Evolutionary conservation across 106 monocot species (phyloP), one percentile per base, ranked within the genome.

Genomic region (Acanthochlamys bracteata): DNA sequence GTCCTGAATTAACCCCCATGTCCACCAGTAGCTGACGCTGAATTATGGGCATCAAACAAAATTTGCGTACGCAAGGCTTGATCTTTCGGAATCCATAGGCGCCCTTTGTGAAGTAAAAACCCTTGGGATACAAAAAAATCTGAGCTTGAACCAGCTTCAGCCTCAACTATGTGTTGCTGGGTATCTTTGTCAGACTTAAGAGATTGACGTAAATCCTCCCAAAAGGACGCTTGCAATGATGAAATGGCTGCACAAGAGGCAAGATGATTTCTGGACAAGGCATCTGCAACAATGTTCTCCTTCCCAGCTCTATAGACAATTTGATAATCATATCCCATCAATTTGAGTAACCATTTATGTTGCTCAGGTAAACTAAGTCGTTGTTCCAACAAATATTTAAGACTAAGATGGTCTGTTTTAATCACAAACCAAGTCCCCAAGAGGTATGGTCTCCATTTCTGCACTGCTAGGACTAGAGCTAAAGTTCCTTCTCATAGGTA

Each of bases 361-460:
- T 70, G 47, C 7, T 21, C 45, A 10, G 21, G 15, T 23, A 41
- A 42, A 16, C 33, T 24, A 24, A 70, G 27, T 7, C 8, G 8
- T 42, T 70, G 46, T 0, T 24, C 24, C 16, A 60, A 16, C 20
- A 61, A 19, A 16, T 70, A n/a, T 9, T 49, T 42, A 12, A 70
- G 25, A 27, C 70, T 70, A 14, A 17, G 7, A 39, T 70, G 69
- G 57, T 60, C 69, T n/a, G 45, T 70, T 19, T 45, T 25, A 17
- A 60, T 33, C 14, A 60, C 10, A 26, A 60, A 60, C 6, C 4
- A 4, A 10, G 10, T 21, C 14, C 60, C 60, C 13, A 60, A 10
- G 10, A 60, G 13, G 60, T 60, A 60, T 13, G 23, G 25, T 10
- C 60, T 25, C 60, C 25, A 60, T 60, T 60, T 60, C 11, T 26